A percentile compares a stretch with the other conserved stretches of the same genome.
Evolutionary conservation across 1,284 basidiomycete genomes (phyloP).

Genomic region (Irpex sp.): DNA sequence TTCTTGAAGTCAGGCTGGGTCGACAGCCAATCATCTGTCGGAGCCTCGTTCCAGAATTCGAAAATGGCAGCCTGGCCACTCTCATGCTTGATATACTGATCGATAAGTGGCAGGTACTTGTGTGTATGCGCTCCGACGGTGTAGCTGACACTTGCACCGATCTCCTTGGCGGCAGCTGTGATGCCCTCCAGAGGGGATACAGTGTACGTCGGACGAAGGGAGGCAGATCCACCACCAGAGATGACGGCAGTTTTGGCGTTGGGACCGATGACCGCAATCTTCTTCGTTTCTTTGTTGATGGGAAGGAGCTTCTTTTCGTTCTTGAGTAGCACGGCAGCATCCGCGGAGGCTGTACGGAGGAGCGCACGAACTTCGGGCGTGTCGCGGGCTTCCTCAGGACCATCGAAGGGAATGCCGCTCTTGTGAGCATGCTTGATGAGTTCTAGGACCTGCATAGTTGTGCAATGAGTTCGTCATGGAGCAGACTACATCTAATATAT

Average conservation of each 20-base stretch:
- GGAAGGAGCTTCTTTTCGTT: constrained; percentile 68
- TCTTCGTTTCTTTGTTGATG: constrained; percentile 52
- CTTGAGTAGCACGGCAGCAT: constrained; percentile 77
- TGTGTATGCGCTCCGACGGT: constrained; percentile 63
- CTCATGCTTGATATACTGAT: constrained; percentile 26
- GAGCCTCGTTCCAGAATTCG: constrained; percentile 64
- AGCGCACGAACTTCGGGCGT: constrained; percentile 61
- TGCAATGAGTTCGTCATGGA: constrained; percentile 65
- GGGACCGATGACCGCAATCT: constrained; percentile 77
- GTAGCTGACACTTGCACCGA: constrained; percentile 59
- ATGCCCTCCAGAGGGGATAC: constrained; percentile 78
- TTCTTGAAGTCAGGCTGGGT: constrained; percentile 48
- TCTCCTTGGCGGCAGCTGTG: constrained; percentile 49
- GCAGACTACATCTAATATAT: constrained; percentile 44
- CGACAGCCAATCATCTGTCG: constrained; percentile 64
- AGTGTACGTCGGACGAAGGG: constrained; percentile 76
- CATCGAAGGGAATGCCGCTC: constrained; percentile 59
- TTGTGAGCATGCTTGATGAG: constrained; percentile 29
- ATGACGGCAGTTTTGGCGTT: constrained; percentile 76
- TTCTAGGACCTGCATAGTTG: constrained; percentile 13
- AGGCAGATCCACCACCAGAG: constrained; percentile 80
- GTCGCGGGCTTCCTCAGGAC: constrained; percentile 62
- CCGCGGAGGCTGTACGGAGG: constrained; percentile 65
- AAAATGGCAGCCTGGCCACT: constrained; percentile 13
- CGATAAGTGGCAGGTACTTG: constrained; percentile 32